A percentile compares a stretch with the other conserved stretches of the same genome.
Evolutionary conservation across 768 basidiomycete species (phyloP).

Genomic region (Clitopilus passeckerianus): DNA sequence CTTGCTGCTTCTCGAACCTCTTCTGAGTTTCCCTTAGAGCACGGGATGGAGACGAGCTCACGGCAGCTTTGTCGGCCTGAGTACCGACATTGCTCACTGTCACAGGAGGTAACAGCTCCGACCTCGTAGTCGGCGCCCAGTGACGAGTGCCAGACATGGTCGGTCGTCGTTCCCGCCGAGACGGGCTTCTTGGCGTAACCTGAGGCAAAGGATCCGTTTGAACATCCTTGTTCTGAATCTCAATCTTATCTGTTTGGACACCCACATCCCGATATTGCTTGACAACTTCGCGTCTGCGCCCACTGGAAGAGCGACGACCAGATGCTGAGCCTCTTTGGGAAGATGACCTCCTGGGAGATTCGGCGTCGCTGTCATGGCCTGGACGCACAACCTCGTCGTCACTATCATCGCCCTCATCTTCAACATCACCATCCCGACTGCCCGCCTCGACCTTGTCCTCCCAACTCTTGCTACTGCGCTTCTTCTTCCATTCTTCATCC

Average conservation of each 20-base stretch:
- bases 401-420: conserved; percentile 62
- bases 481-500: conserved; percentile 26
- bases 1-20: conserved; percentile 1
- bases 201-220: conserved; percentile 43
- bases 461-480: conserved; percentile 35
- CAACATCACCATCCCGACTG: conserved; percentile 80
- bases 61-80: conserved; percentile 7
- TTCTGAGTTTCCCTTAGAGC: background rate
- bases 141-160: conserved; percentile 17
- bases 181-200: conserved; percentile 5
- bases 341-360: conserved; percentile 11
- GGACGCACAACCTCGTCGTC: conserved; percentile 27
- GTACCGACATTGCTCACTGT: conserved; percentile 18
- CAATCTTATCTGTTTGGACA: conserved; percentile 62
- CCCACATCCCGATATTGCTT: conserved; percentile 57
- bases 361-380: conserved; percentile 32
- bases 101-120: conserved; percentile 15
- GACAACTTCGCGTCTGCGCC: background rate
- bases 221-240: conserved; percentile 50
- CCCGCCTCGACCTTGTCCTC: conserved; percentile 58
- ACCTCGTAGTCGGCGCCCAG: conserved; percentile 22
- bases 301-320: background rate
- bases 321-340: background rate
- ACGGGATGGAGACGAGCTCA: background rate
- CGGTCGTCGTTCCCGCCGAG: conserved; percentile 8